A percentile compares a stretch with the other conserved stretches of the same genome.
Conservation (phyloP, 768 basidiomycete genomes). For the Leucocoprinus sp. region DNA sequence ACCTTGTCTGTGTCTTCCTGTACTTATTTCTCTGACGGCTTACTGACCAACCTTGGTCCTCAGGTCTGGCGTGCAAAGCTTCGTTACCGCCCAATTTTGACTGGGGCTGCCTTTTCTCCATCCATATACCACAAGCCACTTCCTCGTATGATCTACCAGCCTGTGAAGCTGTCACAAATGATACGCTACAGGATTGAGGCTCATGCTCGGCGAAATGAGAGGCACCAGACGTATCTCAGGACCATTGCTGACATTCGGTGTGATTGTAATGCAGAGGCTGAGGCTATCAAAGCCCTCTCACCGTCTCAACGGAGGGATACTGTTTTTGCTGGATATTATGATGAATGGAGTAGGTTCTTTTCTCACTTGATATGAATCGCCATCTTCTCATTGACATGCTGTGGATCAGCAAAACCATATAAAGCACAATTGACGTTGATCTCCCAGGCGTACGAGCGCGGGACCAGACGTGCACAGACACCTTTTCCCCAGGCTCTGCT, state of each 20-base stretch:
- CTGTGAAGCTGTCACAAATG: constrained; percentile 60
- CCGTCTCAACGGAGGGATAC: not conserved
- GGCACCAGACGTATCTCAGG: constrained; percentile 24
- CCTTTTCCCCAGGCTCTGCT: constrained; percentile 44
- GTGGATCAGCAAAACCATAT: constrained; percentile 29
- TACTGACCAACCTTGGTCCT: not conserved
- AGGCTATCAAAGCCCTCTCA: constrained; percentile 14
- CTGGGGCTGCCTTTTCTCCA: constrained; percentile 62
- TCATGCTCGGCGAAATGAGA: constrained; percentile 34
- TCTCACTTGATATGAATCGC: too few species aligned
- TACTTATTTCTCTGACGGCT: not conserved
- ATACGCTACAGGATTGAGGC: constrained; percentile 39
- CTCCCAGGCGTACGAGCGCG: constrained; percentile 26
- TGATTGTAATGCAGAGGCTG: constrained; percentile 30
- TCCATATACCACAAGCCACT: constrained; percentile 60
- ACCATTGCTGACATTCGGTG: constrained; percentile 21
- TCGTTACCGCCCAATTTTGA: constrained; percentile 57
- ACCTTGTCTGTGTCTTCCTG: constrained; percentile 36
- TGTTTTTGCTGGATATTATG: constrained; percentile 17
- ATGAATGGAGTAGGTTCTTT: constrained; percentile 35
- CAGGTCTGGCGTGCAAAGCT: constrained; percentile 52
- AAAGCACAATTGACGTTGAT: constrained; percentile 23
- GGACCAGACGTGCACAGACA: constrained; percentile 31
- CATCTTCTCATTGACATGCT: not conserved
- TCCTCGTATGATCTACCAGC: constrained; percentile 77